Conservation (phyloP, 2,329 filamentous ascomycete genomes). For the Trichophyton equinum region DNA sequence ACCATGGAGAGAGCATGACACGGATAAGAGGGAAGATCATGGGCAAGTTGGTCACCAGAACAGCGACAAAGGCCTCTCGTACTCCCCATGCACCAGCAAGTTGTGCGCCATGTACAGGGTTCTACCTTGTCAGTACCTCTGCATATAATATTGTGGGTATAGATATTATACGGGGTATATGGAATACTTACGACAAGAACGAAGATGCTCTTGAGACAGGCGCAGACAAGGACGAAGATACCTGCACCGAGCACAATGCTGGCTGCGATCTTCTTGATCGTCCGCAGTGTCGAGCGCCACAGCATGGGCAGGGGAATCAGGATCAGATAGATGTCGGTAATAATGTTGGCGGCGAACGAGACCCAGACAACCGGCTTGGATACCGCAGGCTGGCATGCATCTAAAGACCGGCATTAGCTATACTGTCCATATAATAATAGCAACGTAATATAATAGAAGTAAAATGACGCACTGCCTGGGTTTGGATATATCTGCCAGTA, state of each 20-base stretch:
- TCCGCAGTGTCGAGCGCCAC: slow-evolving; percentile 39
- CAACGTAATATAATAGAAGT: neutral
- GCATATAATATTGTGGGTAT: neutral
- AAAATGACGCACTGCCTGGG: slow-evolving; percentile 39
- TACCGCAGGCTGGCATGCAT: slow-evolving; percentile 36
- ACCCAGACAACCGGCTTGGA: slow-evolving; percentile 37
- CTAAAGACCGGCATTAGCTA: slow-evolving; percentile 18
- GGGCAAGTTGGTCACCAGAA: slow-evolving; percentile 32
- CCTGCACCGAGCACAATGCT: slow-evolving; percentile 45
- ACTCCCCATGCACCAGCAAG: slow-evolving; percentile 35
- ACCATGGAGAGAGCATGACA: slow-evolving; percentile 16
- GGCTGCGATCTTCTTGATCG: slow-evolving; percentile 41
- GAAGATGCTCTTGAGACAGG: slow-evolving; percentile 42
- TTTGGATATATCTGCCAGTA: slow-evolving; percentile 49
- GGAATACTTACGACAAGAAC: slow-evolving; percentile 32
- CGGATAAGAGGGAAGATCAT: slow-evolving; percentile 31
- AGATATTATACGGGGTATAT: neutral
- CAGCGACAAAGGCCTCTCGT: slow-evolving; percentile 36
- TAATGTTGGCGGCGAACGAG: slow-evolving; percentile 38
- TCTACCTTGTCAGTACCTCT: slow-evolving; percentile 7
- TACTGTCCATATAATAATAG: slow-evolving; percentile 3
- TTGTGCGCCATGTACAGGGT: slow-evolving; percentile 24
- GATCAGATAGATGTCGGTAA: slow-evolving; percentile 47
- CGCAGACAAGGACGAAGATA: slow-evolving; percentile 43
- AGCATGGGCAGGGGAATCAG: slow-evolving; percentile 47